Percentiles rank a stretch among this genome's conserved stretches.
phyloP scores from a whole-genome alignment of 192 early-diverging fungal genomes.

The Coemansia sp. region DNA sequence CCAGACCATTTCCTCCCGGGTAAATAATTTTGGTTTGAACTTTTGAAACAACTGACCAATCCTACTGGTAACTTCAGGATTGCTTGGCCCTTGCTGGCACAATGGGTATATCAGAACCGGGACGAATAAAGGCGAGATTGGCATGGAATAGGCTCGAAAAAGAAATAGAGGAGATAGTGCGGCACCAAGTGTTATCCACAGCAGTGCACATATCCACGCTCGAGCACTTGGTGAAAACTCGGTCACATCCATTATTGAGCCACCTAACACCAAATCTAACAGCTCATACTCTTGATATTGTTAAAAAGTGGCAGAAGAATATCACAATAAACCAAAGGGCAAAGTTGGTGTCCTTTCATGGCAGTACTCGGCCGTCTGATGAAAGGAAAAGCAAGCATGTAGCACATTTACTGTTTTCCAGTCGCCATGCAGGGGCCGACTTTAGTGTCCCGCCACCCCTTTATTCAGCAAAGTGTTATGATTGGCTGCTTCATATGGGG shows the following conservation, averaged over 20 bases:
- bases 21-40: slow-evolving; percentile 9
- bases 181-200: slow-evolving; percentile 30
- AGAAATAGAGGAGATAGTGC: slow-evolving; percentile 42
- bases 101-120: slow-evolving; percentile 41
- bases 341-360: not conserved
- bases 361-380: not conserved
- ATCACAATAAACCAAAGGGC: no score
- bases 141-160: slow-evolving; percentile 45
- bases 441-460: no score
- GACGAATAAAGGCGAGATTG: slow-evolving; percentile 36
- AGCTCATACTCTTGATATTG: not conserved
- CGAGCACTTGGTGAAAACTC: slow-evolving; percentile 25
- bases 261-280: not conserved
- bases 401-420: not conserved
- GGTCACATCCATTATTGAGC: not conserved
- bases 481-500: no score
- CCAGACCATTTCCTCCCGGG: slow-evolving; percentile 43
- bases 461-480: no score
- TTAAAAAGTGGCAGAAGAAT: not conserved
- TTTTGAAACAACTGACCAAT: not conserved
- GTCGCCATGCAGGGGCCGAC: not conserved
- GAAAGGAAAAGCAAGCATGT: no score
- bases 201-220: slow-evolving; percentile 36
- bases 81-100: slow-evolving; percentile 11
- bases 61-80: not conserved